Percentiles rank a stretch among this genome's conserved stretches.
phyloP scores from a whole-genome alignment of 495 filamentous ascomycete genomes.

The Viridothelium virens region DNA sequence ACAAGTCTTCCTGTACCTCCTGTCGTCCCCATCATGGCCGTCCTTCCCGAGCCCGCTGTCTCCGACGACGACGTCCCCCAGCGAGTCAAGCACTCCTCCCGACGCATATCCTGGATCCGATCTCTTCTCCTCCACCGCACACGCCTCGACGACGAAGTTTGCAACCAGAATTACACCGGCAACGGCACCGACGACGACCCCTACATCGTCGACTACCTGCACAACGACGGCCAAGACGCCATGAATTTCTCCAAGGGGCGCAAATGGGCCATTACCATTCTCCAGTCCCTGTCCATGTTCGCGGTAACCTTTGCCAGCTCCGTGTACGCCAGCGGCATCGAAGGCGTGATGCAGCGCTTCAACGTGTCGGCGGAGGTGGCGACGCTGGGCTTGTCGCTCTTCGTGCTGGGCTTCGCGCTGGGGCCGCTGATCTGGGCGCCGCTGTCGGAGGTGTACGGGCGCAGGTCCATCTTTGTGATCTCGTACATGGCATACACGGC shows the following conservation, averaged over 20 bases:
- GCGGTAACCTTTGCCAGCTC: conserved; percentile 20
- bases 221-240: conserved; percentile 18
- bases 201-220: conserved; percentile 17
- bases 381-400: conserved; percentile 62
- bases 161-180: conserved; percentile 18
- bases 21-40: conserved; percentile 12
- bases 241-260: conserved; percentile 12
- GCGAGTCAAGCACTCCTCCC: conserved; percentile 11
- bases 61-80: conserved; percentile 12
- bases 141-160: conserved; percentile 16
- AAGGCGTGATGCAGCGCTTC: conserved; percentile 20
- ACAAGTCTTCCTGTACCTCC: conserved; percentile 7
- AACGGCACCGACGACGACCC: conserved; percentile 18
- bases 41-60: conserved; percentile 15
- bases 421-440: conserved; percentile 61
- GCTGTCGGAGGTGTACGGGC: conserved; percentile 63
- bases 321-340: conserved; percentile 16
- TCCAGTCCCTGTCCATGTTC: conserved; percentile 13
- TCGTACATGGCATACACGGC: conserved; percentile 57
- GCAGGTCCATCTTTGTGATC: conserved; percentile 58
- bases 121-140: conserved; percentile 11
- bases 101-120: background rate
- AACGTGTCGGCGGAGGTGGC: conserved; percentile 36
- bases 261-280: conserved; percentile 14
- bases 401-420: conserved; percentile 66